A percentile compares a stretch with the other conserved stretches of the same genome.
Conservation (phyloP, 306 rosid genomes). For the Abrus precatorius region DNA sequence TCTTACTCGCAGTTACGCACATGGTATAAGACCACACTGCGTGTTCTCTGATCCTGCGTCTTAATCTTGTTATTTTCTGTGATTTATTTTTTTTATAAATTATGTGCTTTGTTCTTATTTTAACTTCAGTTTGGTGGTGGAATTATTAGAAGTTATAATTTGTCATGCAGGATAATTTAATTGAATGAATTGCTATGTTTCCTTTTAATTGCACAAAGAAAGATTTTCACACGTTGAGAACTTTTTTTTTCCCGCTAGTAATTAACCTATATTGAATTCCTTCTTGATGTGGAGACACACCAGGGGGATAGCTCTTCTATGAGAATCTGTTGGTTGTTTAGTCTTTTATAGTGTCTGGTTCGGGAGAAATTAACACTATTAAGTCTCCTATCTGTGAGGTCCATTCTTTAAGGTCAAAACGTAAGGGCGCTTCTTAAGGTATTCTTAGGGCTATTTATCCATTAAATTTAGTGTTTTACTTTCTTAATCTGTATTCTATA, state of each 20-base stretch:
- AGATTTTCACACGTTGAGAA: not conserved
- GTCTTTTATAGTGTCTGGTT: constrained; percentile 17
- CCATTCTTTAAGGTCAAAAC: not conserved
- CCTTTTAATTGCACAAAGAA: constrained; percentile 6
- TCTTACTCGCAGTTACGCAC: not conserved
- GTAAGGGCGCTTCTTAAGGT: too few species aligned
- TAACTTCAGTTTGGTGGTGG: not conserved
- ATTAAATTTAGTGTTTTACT: not conserved
- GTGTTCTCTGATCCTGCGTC: not conserved
- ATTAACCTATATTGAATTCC: not conserved
- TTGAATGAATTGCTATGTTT: constrained; percentile 12
- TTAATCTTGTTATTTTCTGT: not conserved
- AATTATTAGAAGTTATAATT: not conserved
- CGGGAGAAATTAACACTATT: not conserved
- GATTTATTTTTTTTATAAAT: not conserved
- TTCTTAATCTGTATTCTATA: too few species aligned
- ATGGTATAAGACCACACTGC: not conserved
- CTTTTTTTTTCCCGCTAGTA: not conserved
- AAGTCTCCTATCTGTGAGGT: not conserved
- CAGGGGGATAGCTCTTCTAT: not conserved
- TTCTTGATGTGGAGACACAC: constrained; percentile 13
- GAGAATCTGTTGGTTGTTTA: not conserved
- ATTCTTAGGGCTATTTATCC: too few species aligned
- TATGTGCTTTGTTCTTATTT: constrained; percentile 1
- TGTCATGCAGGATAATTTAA: constrained; percentile 4